These are phyloP conservation scores for Trametes versicolor DNA, from an alignment of 1,284 basidiomycete species.

Conservation along the genomic window DNA sequence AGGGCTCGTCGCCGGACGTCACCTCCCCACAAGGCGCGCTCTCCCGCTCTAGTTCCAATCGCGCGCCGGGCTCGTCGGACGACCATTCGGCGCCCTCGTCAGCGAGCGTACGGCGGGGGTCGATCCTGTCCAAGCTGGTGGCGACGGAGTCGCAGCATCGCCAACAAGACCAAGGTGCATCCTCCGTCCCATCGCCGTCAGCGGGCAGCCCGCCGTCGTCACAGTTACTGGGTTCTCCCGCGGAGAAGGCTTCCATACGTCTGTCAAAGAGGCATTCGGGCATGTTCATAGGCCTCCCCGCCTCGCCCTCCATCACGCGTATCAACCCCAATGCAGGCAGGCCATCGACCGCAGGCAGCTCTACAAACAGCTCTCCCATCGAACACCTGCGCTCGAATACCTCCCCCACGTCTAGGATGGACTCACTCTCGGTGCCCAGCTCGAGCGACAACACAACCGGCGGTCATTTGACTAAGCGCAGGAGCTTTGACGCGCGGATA, in stretches of 20 bases:
- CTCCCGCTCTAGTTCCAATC: conserved; percentile 30
- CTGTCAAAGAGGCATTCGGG: conserved; percentile 34
- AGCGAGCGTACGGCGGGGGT: conserved; percentile 24
- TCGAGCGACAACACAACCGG: conserved; percentile 26
- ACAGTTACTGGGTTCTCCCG: conserved; percentile 32
- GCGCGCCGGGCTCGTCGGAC: conserved; percentile 28
- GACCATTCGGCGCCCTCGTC: conserved; percentile 30
- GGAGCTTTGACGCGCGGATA: conserved; percentile 69
- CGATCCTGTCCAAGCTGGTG: conserved; percentile 24
- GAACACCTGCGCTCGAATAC: conserved; percentile 38
- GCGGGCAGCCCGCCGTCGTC: conserved; percentile 22
- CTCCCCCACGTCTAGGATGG: conserved; percentile 33
- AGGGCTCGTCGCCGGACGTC: conserved; percentile 30
- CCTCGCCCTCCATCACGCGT: conserved; percentile 33
- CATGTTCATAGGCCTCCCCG: conserved; percentile 35
- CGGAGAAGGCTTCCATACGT: conserved; percentile 28
- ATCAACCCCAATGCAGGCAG: conserved; percentile 25
- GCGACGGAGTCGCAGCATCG: conserved; percentile 30
- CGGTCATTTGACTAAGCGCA: conserved; percentile 52
- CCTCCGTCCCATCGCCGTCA: conserved; percentile 21
- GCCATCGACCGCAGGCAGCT: conserved; percentile 31
- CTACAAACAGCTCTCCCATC: conserved; percentile 29
- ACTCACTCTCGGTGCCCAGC: conserved; percentile 39
- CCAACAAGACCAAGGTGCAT: conserved; percentile 27
- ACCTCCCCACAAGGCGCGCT: conserved; percentile 24